Conservation (phyloP, 148 eudicot species). For the Camellia sinensis region DNA sequence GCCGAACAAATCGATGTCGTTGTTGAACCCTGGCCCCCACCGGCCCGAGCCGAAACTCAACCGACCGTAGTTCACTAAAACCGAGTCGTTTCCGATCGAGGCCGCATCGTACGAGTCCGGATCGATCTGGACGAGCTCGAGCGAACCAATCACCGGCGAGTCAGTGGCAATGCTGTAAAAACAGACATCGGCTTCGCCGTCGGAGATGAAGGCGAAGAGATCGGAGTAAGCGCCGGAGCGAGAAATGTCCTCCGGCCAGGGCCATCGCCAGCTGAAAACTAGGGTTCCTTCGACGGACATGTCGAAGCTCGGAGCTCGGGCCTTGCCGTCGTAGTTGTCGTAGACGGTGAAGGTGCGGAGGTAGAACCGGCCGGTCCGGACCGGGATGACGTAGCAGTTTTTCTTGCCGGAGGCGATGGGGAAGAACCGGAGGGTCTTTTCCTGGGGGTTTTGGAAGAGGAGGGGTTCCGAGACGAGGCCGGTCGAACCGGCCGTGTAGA, state of each 20-base stretch:
- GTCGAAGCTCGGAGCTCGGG: conserved; percentile 74
- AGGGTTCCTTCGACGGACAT: conserved; percentile 77
- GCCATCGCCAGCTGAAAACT: conserved; percentile 78
- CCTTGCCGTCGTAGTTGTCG: conserved; percentile 84
- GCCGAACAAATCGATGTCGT: conserved; percentile 72
- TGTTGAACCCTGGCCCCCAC: conserved; percentile 90
- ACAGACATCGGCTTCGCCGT: conserved; percentile 57
- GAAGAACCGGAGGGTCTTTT: conserved; percentile 85
- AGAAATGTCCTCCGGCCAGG: conserved; percentile 57
- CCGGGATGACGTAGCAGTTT: conserved; percentile 75
- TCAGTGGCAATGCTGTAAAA: conserved; percentile 93
- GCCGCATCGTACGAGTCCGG: conserved; percentile 50
- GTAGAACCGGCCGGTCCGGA: conserved; percentile 45
- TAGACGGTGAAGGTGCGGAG: conserved; percentile 85
- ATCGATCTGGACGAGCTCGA: conserved; percentile 62
- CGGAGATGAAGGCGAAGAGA: conserved; percentile 54
- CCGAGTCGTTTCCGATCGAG: conserved; percentile 29
- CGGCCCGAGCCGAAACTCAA: conserved; percentile 62
- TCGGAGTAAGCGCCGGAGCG: conserved; percentile 82
- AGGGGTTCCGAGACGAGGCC: conserved; percentile 88
- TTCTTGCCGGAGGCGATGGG: conserved; percentile 78
- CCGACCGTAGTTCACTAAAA: conserved; percentile 83
- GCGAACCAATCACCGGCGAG: conserved; percentile 73
- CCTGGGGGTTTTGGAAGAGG: conserved; percentile 49
- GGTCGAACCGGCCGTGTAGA: conserved; percentile 65